Evolutionary conservation across 2,329 filamentous ascomycete genomes (phyloP).

Genomic region (Grosmannia penicillata): DNA sequence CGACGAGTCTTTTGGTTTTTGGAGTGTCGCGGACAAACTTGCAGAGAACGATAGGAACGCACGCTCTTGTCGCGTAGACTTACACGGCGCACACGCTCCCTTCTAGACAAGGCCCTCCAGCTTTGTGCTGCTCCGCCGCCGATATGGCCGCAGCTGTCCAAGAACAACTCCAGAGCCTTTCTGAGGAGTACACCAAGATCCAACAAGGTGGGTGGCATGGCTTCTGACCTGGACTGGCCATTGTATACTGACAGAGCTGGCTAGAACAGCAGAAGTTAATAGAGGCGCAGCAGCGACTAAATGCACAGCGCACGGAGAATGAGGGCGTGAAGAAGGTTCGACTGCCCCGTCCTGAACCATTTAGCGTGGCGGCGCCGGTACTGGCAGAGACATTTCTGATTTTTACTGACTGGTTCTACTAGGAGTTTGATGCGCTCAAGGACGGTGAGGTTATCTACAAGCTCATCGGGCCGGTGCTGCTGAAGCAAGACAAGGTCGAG

Average conservation of each 20-base stretch:
- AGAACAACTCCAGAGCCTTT: constrained; percentile 64
- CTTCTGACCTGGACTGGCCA: not conserved
- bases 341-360: too few species aligned
- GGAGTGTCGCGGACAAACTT: too few species aligned
- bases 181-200: constrained; percentile 75
- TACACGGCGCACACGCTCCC: too few species aligned
- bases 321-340: constrained; percentile 65
- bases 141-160: constrained; percentile 47
- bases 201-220: constrained; percentile 51
- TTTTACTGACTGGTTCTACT: too few species aligned
- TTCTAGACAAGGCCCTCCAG: too few species aligned
- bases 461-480: constrained; percentile 75
- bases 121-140: too few species aligned
- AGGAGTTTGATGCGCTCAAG: constrained; percentile 72
- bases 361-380: too few species aligned
- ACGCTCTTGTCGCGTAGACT: too few species aligned
- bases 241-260: not conserved
- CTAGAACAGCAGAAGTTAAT: constrained; percentile 67
- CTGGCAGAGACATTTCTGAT: not conserved
- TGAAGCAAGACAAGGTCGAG: constrained; percentile 90
- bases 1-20: too few species aligned
- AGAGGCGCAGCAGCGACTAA: constrained; percentile 73
- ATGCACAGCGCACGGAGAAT: constrained; percentile 91
- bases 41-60: too few species aligned
- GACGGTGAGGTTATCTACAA: constrained; percentile 91